Evolutionary conservation across 1,284 basidiomycete species (phyloP).

Genomic region (Cryptococcus jaspeensis): DNA sequence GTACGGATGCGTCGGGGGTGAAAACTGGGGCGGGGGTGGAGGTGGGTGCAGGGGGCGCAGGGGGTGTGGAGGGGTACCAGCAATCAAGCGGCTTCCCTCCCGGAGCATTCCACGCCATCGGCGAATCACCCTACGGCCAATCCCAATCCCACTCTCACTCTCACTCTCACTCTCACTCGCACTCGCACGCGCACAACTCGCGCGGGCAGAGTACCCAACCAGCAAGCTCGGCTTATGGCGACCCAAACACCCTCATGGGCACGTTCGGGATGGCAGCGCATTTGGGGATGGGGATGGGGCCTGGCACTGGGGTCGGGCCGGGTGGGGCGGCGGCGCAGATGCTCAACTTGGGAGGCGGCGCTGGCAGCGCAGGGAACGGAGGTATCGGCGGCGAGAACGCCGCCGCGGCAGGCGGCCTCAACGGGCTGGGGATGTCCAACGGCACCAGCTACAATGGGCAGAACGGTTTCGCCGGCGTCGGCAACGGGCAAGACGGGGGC

Average conservation of each 20-base stretch:
- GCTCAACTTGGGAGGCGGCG: too few species aligned
- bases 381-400: neutral
- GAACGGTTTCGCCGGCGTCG: too few species aligned
- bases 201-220: neutral
- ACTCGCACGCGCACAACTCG: neutral
- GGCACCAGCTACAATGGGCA: slow-evolving; percentile 3
- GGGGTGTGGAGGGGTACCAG: neutral
- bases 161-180: too few species aligned
- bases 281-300: too few species aligned
- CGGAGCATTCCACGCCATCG: slow-evolving; percentile 31
- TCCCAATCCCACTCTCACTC: too few species aligned
- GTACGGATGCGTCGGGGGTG: neutral
- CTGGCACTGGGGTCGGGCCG: too few species aligned
- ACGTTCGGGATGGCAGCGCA: slow-evolving; percentile 28
- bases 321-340: too few species aligned
- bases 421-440: too few species aligned
- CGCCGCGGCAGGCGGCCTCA: too few species aligned
- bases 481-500: too few species aligned
- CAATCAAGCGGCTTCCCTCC: slow-evolving; percentile 29
- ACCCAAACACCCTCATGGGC: slow-evolving; percentile 11
- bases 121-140: too few species aligned
- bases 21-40: slow-evolving; percentile 6
- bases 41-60: neutral
- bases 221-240: neutral
- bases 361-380: neutral